Percentiles rank a stretch among this genome's conserved stretches.
Conservation (phyloP, 768 basidiomycete genomes). For the Serpula lacrymans region DNA sequence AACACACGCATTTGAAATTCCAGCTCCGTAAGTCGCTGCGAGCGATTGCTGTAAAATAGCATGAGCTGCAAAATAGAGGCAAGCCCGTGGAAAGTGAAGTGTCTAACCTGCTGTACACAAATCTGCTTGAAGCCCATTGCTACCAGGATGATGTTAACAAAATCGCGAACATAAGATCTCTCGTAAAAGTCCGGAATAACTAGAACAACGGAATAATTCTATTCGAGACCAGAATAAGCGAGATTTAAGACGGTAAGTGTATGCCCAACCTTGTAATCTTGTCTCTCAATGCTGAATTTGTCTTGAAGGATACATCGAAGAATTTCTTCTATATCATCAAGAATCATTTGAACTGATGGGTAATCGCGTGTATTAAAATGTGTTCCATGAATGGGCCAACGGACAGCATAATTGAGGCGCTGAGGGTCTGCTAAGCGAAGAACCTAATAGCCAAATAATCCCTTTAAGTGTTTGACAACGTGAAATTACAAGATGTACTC, state of each 20-base stretch:
- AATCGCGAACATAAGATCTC: conserved; percentile 74
- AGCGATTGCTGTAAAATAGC: conserved; percentile 68
- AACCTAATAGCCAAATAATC: conserved; percentile 43
- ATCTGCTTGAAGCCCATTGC: conserved; percentile 92
- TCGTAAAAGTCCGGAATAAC: conserved; percentile 94
- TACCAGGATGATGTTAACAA: conserved; percentile 67
- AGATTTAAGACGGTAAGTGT: neutral
- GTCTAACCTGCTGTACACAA: conserved; percentile 80
- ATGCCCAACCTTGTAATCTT: conserved; percentile 57
- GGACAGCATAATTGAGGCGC: conserved; percentile 63
- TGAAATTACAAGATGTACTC: conserved; percentile 12
- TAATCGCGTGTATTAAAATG: conserved; percentile 85
- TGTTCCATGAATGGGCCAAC: conserved; percentile 80
- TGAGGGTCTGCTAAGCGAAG: conserved; percentile 68
- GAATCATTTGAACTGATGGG: conserved; percentile 57
- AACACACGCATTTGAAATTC: conserved; percentile 92
- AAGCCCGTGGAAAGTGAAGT: neutral
- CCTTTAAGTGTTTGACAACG: conserved; percentile 6
- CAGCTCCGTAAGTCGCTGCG: conserved; percentile 92
- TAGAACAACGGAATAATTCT: conserved; percentile 87
- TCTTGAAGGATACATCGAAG: conserved; percentile 59
- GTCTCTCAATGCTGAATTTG: conserved; percentile 48
- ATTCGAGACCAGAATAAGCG: conserved; percentile 4
- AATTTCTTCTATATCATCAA: conserved; percentile 78
- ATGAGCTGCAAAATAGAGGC: conserved; percentile 1